Conservation (phyloP, 2,329 filamentous ascomycete genomes). For the Fusarium chaquense region DNA sequence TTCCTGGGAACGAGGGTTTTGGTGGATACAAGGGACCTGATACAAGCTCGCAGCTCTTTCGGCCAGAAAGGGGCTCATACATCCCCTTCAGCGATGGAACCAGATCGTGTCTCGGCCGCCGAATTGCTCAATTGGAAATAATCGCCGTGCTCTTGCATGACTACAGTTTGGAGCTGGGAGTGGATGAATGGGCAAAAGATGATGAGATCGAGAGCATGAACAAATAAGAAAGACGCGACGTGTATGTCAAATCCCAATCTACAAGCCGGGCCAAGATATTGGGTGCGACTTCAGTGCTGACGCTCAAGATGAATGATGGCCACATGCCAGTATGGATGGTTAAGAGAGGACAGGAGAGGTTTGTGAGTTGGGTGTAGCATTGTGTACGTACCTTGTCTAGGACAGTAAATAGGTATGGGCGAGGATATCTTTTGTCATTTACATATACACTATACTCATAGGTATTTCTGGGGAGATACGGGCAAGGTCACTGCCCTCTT, state of each 20-base stretch:
- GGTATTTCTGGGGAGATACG: too few species aligned
- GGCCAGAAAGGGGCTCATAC: slow-evolving; percentile 67
- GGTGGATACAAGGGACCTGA: slow-evolving; percentile 71
- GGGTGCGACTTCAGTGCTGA: slow-evolving; percentile 72
- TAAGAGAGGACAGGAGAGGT: slow-evolving; percentile 76
- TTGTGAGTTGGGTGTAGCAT: slow-evolving; percentile 58
- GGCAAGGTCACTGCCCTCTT: too few species aligned
- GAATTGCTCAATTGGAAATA: slow-evolving; percentile 71
- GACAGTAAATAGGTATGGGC: background rate
- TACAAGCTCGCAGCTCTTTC: slow-evolving; percentile 71
- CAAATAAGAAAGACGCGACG: slow-evolving; percentile 56
- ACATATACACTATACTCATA: background rate
- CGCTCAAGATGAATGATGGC: slow-evolving; percentile 75
- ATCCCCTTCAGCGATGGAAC: slow-evolving; percentile 70
- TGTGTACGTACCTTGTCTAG: background rate
- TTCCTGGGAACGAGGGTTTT: slow-evolving; percentile 62
- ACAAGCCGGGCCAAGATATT: slow-evolving; percentile 65
- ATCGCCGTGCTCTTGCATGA: slow-evolving; percentile 66
- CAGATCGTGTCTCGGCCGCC: slow-evolving; percentile 67
- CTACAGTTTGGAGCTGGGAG: slow-evolving; percentile 77
- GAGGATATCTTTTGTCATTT: background rate
- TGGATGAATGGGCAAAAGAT: slow-evolving; percentile 68
- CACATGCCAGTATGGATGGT: slow-evolving; percentile 76
- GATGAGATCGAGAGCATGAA: slow-evolving; percentile 66
- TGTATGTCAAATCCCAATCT: slow-evolving; percentile 72